Conservation (phyloP, 2,329 filamentous ascomycete genomes). For the Elsinoe batatas region DNA sequence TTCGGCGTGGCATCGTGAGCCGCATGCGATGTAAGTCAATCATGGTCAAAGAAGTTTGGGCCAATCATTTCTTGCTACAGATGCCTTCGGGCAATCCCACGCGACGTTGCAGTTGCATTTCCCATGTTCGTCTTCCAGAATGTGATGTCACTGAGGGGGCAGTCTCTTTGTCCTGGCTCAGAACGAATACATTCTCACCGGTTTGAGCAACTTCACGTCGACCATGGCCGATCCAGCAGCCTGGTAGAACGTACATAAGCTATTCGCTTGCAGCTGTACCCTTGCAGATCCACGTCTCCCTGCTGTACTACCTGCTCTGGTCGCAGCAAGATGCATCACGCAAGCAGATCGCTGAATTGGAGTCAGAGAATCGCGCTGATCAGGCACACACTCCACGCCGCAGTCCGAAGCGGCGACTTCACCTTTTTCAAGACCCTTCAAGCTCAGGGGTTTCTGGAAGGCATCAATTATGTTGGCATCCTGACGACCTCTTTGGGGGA, state of each 20-base stretch:
- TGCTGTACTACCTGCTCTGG: not conserved
- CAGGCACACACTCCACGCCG: slow-evolving; percentile 36
- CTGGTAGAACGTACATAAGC: slow-evolving; percentile 2
- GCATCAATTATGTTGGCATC: slow-evolving; percentile 37
- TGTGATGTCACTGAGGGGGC: not conserved
- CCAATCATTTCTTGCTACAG: not conserved
- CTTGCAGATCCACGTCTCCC: not conserved
- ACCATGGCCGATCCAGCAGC: not conserved
- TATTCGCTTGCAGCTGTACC: not conserved
- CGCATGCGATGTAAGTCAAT: not conserved
- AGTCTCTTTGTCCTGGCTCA: not conserved
- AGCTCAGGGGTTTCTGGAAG: slow-evolving; percentile 34
- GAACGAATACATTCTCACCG: not conserved
- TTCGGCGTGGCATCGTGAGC: too few species aligned
- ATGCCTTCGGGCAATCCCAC: not conserved
- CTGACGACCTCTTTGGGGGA: slow-evolving; percentile 32
- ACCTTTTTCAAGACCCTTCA: slow-evolving; percentile 39
- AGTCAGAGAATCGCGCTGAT: slow-evolving; percentile 37
- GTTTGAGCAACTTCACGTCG: not conserved
- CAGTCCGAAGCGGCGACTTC: slow-evolving; percentile 36
- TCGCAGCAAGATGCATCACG: slow-evolving; percentile 18
- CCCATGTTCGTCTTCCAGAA: not conserved
- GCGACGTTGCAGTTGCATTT: not conserved
- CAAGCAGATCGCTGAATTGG: slow-evolving; percentile 33
- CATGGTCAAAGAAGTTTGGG: not conserved